Evolutionary conservation across 257 asterid genomes (phyloP), one percentile per base, ranked within the genome.

Genomic region (Craterostigma plantagineum): DNA sequence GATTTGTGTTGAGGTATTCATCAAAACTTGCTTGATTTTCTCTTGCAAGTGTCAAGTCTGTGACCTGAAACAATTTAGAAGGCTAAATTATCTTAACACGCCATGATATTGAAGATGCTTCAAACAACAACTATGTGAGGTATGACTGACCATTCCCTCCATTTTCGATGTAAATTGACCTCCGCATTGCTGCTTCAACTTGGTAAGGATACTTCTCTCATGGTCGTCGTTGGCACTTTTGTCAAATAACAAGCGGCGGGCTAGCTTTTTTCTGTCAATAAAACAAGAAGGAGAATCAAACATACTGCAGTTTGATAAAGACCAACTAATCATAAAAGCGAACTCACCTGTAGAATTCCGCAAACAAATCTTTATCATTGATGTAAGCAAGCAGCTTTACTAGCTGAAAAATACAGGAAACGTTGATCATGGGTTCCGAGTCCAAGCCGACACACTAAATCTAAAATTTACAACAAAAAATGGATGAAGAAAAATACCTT

Each of bases 201-300:
- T 86, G 58, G 97, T 86, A 35, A 86, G 61, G 56, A 86, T 86
- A 59, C 94, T 78, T 65, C 94, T 73, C 64, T 86, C 97, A 50
- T 86, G 97, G 60, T 86, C 97, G 55, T 81, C 97, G 43, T 81
- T 86, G 30, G 94, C 97, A 68, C 97, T 86, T 69, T 81, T 86
- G 64, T 86, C 97, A 55, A 81, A 81, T 67, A 86, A 58, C 27
- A 86, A 65, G 33, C 97, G 81, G 16, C 97, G 76, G 9, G 97
- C 91, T 52, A 86, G 87, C 70, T 86, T 86, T 68, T 86, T 86
- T 76, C 99, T 90, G 67, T 53, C 23, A 63, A 34, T 39, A 42
- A 48, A 17, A 11, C 46, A 47, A 27, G 33, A 43, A 12, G n/a
- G 55, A 42, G 11, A 12, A 33, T 4, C 14, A 11, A 16, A n/a